Base-by-base conservation (phyloP, 768 basidiomycete species). In the Hemileccinum rubropunctum region DNA sequence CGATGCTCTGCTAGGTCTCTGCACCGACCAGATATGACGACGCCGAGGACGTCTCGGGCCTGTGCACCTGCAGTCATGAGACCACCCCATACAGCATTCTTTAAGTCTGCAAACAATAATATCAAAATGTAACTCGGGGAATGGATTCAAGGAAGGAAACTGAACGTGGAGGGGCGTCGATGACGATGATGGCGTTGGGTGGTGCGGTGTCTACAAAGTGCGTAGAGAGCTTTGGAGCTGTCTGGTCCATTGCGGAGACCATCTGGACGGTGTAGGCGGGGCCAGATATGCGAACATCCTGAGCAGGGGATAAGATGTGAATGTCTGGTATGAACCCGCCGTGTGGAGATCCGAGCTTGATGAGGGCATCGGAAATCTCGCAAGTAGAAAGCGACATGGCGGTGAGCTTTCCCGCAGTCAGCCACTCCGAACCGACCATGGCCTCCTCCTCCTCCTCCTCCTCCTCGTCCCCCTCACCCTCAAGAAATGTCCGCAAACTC, bases 51-150 rank as follows among this genome's bases (percentile, higher is more conserved):
- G 17, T 78, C 78, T 48, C 84, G 82, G 12, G 81, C 78, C 61
- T 82, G 79, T 1, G 92, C 92, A 18, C 90, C 90, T 0, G 89
- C 88, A 11, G 90, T 84, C 91, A 93, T 91, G 42, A 91, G 80
- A 17, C 93, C 92, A 20, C 93, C 92, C 93, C 93, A 95, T 6
- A 92, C 88, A 4, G 91, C 91, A 58, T 83, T 87, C 67, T 86
- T 86, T 23, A 76, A 72, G 48, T 82, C 89, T 86, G 64, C 21
- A 20, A n/a, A 18, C 3, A 36, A 20, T 6, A 7, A n/a, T 28
- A 42, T 63, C 41, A 45, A 40, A 23, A 32, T 41, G 26, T 34
- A 36, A 35, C 34, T 27, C 14, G 0, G 8, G 21, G 39, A 35
- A 48, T 34, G 45, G 38, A 38, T 43, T 45, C 57, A 60, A 1